A percentile compares a stretch with the other conserved stretches of the same genome.
Conservation (phyloP, 225 moss, liverwort and hornwort genomes). For the Rhytidiadelphus loreus region DNA sequence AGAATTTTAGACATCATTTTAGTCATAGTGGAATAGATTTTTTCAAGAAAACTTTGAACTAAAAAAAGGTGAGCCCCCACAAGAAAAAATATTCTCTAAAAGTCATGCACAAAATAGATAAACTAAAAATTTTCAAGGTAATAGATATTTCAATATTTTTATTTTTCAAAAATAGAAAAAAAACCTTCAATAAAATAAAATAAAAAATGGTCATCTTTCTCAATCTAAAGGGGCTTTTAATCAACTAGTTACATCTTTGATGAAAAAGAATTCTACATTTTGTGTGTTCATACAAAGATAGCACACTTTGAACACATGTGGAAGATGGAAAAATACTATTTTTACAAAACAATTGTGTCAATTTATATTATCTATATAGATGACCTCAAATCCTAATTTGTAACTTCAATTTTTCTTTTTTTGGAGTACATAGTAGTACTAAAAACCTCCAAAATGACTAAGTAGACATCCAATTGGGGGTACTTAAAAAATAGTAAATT, state of each 20-base stretch:
- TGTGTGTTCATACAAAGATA: background rate
- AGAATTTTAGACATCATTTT: no score
- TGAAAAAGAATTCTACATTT: background rate
- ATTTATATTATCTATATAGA: background rate
- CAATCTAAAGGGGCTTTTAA: background rate
- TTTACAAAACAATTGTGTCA: no score
- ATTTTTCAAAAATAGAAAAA: background rate
- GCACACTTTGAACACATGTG: background rate
- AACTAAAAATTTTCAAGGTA: background rate
- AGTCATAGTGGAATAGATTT: no score
- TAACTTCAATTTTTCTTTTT: background rate
- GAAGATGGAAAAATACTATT: background rate
- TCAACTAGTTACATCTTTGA: background rate
- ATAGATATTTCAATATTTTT: background rate
- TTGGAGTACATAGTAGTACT: background rate
- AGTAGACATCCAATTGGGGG: background rate
- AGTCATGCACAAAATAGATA: background rate
- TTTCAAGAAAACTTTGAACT: no score
- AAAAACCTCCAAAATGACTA: background rate
- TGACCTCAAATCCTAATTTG: background rate
- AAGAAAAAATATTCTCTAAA: background rate
- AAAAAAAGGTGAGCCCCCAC: no score
- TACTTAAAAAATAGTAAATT: background rate
- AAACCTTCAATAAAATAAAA: background rate
- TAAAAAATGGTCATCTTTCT: background rate